phyloP scores from a whole-genome alignment of 163 green algal species.

The Coccomyxa subellipsoidea region DNA sequence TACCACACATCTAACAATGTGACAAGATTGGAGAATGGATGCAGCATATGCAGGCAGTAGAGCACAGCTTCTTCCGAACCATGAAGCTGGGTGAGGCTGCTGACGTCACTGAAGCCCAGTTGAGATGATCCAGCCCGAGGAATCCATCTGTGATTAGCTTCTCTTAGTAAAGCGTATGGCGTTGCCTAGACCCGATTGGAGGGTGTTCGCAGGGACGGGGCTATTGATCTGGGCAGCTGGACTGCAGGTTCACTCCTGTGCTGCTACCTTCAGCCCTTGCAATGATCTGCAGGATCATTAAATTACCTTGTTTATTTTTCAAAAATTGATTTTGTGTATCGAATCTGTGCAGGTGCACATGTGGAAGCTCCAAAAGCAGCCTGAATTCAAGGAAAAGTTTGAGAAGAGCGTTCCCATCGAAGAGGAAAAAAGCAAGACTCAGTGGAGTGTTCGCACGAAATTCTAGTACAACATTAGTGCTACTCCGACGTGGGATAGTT shows the following conservation, averaged over 20 bases:
- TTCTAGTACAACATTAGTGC: background rate
- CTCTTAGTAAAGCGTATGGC: background rate
- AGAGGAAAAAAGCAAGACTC: slow-evolving; percentile 19
- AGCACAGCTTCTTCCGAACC: no score
- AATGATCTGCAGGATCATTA: no score
- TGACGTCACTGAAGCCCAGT: no score
- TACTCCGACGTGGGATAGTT: background rate
- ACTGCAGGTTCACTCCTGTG: slow-evolving; percentile 43
- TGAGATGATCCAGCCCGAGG: no score
- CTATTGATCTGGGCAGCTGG: slow-evolving; percentile 34
- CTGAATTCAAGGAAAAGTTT: slow-evolving; percentile 46
- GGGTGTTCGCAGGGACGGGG: slow-evolving; percentile 18
- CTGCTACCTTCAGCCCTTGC: no score
- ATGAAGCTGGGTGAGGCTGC: no score
- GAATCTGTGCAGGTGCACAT: slow-evolving; percentile 48
- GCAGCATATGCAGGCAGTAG: no score
- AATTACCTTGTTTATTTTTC: no score
- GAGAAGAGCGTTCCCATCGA: background rate
- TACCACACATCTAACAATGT: no score
- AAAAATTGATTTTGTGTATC: no score
- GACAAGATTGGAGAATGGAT: no score
- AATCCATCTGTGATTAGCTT: no score
- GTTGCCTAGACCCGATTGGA: slow-evolving; percentile 21
- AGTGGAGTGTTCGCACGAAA: slow-evolving; percentile 1
- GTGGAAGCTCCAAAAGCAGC: slow-evolving; percentile 31